phyloP scores from a whole-genome alignment of 2,329 filamentous ascomycete genomes.

The Macrophomina phaseolina region DNA sequence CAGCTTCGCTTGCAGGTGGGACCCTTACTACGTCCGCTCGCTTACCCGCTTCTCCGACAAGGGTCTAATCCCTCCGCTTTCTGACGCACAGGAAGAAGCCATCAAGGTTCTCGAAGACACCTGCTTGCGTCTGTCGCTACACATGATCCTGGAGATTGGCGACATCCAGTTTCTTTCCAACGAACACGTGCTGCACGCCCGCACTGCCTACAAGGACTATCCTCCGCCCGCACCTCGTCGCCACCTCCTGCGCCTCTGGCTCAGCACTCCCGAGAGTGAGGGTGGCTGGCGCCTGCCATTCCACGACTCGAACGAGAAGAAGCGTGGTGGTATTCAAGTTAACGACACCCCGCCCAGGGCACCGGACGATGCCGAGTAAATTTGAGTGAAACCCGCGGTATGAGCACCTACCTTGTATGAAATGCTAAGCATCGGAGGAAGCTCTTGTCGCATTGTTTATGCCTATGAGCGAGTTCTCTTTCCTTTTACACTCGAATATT shows the following conservation, averaged over 20 bases:
- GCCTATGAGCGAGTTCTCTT: background rate
- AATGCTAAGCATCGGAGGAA: background rate
- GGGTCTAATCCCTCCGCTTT: conserved; percentile 75
- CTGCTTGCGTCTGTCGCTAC: conserved; percentile 73
- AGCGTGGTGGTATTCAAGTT: conserved; percentile 87
- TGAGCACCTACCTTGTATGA: background rate
- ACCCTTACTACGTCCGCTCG: conserved; percentile 85
- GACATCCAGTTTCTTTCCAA: conserved; percentile 90
- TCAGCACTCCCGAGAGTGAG: conserved; percentile 79
- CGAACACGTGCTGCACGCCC: conserved; percentile 77
- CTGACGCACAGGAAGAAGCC: conserved; percentile 71
- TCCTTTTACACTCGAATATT: background rate
- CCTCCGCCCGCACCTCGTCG: conserved; percentile 71
- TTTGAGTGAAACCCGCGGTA: background rate
- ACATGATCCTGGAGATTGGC: conserved; percentile 85
- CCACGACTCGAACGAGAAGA: conserved; percentile 80
- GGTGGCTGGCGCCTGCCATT: conserved; percentile 87
- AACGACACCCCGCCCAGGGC: conserved; percentile 77
- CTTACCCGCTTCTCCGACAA: conserved; percentile 74
- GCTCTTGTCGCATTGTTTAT: background rate
- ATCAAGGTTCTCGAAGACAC: conserved; percentile 75
- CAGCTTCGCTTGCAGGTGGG: conserved; percentile 60
- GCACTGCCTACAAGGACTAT: conserved; percentile 79
- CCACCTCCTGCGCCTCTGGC: conserved; percentile 83
- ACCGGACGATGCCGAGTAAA: conserved; percentile 76